phyloP scores from a whole-genome alignment of 768 basidiomycete genomes.

The Pholiota molesta region DNA sequence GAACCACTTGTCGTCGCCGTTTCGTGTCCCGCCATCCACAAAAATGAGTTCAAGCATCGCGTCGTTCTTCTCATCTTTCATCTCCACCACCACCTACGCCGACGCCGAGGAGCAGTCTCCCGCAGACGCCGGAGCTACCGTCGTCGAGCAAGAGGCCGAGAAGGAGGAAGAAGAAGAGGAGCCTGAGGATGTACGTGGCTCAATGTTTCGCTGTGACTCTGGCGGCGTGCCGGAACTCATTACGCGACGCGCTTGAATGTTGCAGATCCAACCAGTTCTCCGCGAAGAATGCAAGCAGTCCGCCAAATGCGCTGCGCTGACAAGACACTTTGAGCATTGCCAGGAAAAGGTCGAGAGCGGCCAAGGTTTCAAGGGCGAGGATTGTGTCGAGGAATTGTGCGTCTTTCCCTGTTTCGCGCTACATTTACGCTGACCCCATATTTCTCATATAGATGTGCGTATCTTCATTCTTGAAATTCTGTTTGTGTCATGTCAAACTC shows the following conservation, averaged over 20 bases:
- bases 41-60: conserved; percentile 44
- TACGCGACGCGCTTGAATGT: background rate
- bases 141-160: conserved; percentile 41
- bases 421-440: conserved; percentile 1
- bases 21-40: conserved; percentile 6
- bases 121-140: conserved; percentile 63
- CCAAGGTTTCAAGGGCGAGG: conserved; percentile 86
- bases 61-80: conserved; percentile 49
- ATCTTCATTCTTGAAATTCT: conserved; percentile 8
- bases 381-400: conserved; percentile 90
- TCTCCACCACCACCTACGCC: conserved; percentile 45
- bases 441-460: conserved; percentile 26
- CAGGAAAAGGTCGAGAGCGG: conserved; percentile 85
- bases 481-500: background rate
- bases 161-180: conserved; percentile 62
- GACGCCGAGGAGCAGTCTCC: conserved; percentile 46
- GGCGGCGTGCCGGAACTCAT: background rate
- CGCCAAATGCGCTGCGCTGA: conserved; percentile 64
- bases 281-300: conserved; percentile 76
- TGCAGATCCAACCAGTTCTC: conserved; percentile 67
- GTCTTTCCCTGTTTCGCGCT: conserved; percentile 34
- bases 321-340: conserved; percentile 90
- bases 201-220: background rate
- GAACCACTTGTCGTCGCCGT: background rate
- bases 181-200: conserved; percentile 78